A percentile compares a stretch with the other conserved stretches of the same genome.
phyloP scores from a whole-genome alignment of 129 eudicot species.

The Lactuca saligna region DNA sequence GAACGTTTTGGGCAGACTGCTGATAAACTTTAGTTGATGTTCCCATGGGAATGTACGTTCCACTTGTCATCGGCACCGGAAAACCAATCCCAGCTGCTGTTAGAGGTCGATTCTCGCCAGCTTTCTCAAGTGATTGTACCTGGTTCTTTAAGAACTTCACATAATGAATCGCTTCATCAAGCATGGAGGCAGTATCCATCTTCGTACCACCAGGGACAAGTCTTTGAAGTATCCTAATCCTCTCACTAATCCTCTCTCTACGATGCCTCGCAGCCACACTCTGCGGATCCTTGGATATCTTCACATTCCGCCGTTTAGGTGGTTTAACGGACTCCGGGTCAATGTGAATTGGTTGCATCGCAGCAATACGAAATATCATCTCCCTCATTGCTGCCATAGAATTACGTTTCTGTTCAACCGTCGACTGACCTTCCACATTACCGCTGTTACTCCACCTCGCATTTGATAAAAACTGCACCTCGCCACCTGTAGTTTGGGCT shows the following conservation, averaged over 20 bases:
- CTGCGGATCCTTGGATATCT: slow-evolving; percentile 87
- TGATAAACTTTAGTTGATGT: slow-evolving; percentile 32
- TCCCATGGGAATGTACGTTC: slow-evolving; percentile 42
- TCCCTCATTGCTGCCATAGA: slow-evolving; percentile 89
- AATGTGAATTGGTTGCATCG: slow-evolving; percentile 91
- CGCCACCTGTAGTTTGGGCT: slow-evolving; percentile 4
- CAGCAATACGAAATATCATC: slow-evolving; percentile 83
- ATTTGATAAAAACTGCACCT: slow-evolving; percentile 36
- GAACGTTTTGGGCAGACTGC: slow-evolving; percentile 40
- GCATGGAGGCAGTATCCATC: slow-evolving; percentile 96
- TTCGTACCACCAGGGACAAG: slow-evolving; percentile 93
- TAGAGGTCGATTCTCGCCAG: slow-evolving; percentile 41
- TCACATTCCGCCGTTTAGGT: slow-evolving; percentile 78
- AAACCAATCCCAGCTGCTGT: slow-evolving; percentile 49
- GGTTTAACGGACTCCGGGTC: slow-evolving; percentile 90
- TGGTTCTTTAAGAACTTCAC: slow-evolving; percentile 83
- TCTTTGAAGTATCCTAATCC: slow-evolving; percentile 84
- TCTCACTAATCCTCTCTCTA: slow-evolving; percentile 87
- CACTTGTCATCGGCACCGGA: slow-evolving; percentile 76
- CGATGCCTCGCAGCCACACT: slow-evolving; percentile 91
- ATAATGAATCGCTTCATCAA: slow-evolving; percentile 90
- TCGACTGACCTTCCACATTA: slow-evolving; percentile 15
- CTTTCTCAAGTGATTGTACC: slow-evolving; percentile 70
- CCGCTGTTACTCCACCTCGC: slow-evolving; percentile 35
- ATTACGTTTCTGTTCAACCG: slow-evolving; percentile 40